Base-by-base conservation (phyloP, 2,329 filamentous ascomycete genomes). In the Dothidotthia symphoricarpi region DNA sequence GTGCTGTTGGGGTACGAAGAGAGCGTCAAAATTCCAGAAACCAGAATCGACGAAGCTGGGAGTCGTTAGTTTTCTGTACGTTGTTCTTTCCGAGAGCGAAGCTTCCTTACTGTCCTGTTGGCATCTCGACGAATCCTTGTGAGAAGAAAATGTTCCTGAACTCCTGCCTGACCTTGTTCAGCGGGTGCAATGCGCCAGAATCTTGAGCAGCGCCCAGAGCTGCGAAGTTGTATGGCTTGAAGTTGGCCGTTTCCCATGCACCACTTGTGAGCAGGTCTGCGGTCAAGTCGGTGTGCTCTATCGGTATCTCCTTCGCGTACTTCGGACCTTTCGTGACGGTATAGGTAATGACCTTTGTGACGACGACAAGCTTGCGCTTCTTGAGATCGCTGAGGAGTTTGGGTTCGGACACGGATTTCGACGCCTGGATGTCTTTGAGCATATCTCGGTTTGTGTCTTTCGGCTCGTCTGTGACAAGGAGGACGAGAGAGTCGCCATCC, bases 121-220 rank as follows among this genome's bases (percentile, higher is more conserved):
- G 87, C 93, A 98, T 97, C 75, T 98, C 93, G 61, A 91, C 84
- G 74, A 97, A 98, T 36, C 91, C 93, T 83, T 95, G 95, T 67
- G 95, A 89, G 72, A 98, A 97, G 82, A 98, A 98, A 65, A 98
- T 96, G 64, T 93, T 86, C 41, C 93, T 79, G 78, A 98, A 95
- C 71, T 97, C 93, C 58, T 88, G 81, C 55, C 93, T 85, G 57
- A 97, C 91, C 75, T 97, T 97, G 73, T 89, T 96, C 53, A 98
- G 49, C 4, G 73, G 73, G 57, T 76, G 73, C 47, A 76, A 51
- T 25, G 71, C 69, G 40, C 72, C 72, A 13, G 69, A 63, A 39
- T 71, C 64, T 73, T 62, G 83, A 28, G 82, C 63, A 77, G 85
- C 61, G 78, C 82, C 82, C 48, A 80, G 74, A 19, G 82, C 78